These are phyloP conservation scores for Penicillium nucicola DNA, from an alignment of 495 filamentous ascomycete species.

Conservation along the genomic window DNA sequence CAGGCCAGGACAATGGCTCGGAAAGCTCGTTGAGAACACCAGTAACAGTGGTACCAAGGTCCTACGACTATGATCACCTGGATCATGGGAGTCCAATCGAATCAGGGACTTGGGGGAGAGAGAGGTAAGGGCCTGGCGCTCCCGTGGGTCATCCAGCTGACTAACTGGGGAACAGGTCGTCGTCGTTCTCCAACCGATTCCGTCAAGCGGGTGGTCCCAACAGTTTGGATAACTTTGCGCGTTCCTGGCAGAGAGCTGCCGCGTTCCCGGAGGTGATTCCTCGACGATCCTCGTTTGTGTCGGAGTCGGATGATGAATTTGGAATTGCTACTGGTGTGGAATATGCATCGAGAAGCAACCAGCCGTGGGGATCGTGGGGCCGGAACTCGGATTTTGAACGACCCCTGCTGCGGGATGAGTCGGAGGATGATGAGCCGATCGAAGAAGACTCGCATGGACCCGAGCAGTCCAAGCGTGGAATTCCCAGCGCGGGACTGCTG, in stretches of 20 bases:
- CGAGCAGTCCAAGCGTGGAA: conserved; percentile 16
- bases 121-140: conserved; percentile 8
- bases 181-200: conserved; percentile 74
- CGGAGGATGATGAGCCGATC: conserved; percentile 15
- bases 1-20: conserved; percentile 6
- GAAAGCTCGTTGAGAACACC: conserved; percentile 12
- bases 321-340: conserved; percentile 25
- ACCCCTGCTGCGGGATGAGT: conserved; percentile 26
- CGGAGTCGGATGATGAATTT: conserved; percentile 48
- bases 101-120: conserved; percentile 14
- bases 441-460: conserved; percentile 11
- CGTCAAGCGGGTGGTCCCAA: conserved; percentile 87
- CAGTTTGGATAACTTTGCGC: conserved; percentile 89
- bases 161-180: conserved; percentile 21
- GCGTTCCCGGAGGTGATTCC: conserved; percentile 83
- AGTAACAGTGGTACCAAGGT: conserved; percentile 4
- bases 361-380: conserved; percentile 3
- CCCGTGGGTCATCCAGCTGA: too few species aligned
- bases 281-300: conserved; percentile 66
- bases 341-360: conserved; percentile 33
- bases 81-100: conserved; percentile 15
- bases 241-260: conserved; percentile 90
- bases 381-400: conserved; percentile 24
- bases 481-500: conserved; percentile 22
- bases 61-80: conserved; percentile 16